phyloP scores from a whole-genome alignment of 257 asterid genomes.

The Dorcoceras hygrometricum region DNA sequence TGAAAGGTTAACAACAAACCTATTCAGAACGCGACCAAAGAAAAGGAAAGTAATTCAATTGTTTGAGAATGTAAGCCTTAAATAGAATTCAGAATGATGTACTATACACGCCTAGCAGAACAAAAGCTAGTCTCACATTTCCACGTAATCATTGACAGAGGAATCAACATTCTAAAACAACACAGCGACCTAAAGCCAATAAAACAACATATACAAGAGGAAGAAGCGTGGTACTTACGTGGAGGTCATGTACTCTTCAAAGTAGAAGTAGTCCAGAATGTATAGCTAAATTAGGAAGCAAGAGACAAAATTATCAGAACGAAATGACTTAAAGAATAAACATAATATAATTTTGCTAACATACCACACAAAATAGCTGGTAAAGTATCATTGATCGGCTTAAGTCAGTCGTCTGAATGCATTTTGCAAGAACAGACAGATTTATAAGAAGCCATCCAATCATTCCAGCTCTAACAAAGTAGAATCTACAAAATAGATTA shows the following conservation, averaged over 20 bases:
- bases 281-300: constrained; percentile 57
- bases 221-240: constrained; percentile 66
- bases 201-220: not conserved
- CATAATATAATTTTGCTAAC: constrained; percentile 26
- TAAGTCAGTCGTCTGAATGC: constrained; percentile 55
- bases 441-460: constrained; percentile 98
- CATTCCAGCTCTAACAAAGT: constrained; percentile 99
- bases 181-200: not conserved
- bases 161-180: not conserved
- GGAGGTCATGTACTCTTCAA: constrained; percentile 97
- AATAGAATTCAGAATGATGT: not conserved
- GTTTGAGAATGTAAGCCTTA: constrained; percentile 11
- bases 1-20: constrained; percentile 16
- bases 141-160: not conserved
- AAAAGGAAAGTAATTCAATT: not conserved
- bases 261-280: constrained; percentile 79
- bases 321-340: constrained; percentile 19
- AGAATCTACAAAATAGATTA: constrained; percentile 59
- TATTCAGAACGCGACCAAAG: constrained; percentile 6
- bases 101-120: not conserved
- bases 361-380: constrained; percentile 78
- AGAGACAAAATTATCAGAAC: constrained; percentile 15
- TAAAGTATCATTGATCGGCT: constrained; percentile 82
- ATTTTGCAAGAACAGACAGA: constrained; percentile 83
- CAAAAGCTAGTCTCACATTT: not conserved